These are phyloP conservation scores for Meyerozyma sp. DNA, from an alignment of 1,139 yeast species.

Conservation along the genomic window DNA sequence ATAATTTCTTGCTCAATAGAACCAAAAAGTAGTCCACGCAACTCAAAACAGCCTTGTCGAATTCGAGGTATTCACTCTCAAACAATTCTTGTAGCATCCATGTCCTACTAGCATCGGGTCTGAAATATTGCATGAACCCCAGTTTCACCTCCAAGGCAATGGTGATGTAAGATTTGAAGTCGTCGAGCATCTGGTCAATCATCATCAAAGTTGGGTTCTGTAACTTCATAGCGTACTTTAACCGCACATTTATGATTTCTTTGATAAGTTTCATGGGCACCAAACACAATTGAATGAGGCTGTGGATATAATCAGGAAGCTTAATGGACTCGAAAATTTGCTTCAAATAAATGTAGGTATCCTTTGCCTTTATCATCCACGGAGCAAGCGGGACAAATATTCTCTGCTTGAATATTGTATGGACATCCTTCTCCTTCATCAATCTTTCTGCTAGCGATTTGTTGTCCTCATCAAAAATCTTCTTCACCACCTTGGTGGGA, in stretches of 20 bases:
- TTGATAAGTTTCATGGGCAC: constrained; percentile 80
- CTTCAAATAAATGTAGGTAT: constrained; percentile 60
- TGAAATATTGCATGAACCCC: constrained; percentile 58
- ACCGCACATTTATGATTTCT: constrained; percentile 71
- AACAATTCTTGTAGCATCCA: constrained; percentile 72
- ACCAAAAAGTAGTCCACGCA: constrained; percentile 72
- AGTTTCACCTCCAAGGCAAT: constrained; percentile 74
- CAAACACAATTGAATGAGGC: constrained; percentile 59
- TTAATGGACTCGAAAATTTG: constrained; percentile 63
- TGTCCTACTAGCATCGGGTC: constrained; percentile 55
- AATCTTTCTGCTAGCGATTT: constrained; percentile 78
- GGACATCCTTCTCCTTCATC: constrained; percentile 81
- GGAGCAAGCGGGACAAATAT: constrained; percentile 60
- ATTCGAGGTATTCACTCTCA: constrained; percentile 50
- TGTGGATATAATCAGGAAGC: constrained; percentile 69
- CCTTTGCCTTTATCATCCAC: constrained; percentile 75
- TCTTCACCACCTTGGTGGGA: constrained; percentile 23
- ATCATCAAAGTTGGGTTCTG: constrained; percentile 91
- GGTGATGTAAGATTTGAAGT: constrained; percentile 70
- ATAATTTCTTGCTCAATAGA: constrained; percentile 66
- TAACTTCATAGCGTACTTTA: constrained; percentile 72
- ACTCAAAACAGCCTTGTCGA: constrained; percentile 67
- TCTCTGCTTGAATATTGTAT: constrained; percentile 56
- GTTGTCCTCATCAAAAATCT: constrained; percentile 52
- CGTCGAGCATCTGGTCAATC: constrained; percentile 91